These are phyloP conservation scores for Candida parachauliodes DNA, from an alignment of 805 yeast genomes.

Conservation along the genomic window DNA sequence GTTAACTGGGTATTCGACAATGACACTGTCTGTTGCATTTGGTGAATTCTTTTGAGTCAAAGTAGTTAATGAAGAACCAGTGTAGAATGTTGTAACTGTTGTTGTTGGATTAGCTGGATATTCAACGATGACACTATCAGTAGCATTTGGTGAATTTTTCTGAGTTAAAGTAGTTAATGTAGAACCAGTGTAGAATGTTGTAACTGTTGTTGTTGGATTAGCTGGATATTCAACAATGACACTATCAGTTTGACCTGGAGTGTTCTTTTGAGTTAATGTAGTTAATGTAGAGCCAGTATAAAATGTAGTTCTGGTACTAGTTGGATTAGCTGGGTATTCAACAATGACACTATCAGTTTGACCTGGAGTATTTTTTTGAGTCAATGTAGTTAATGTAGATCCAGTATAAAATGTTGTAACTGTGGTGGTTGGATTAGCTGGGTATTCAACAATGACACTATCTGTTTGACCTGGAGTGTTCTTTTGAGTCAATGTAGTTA, in stretches of 20 bases:
- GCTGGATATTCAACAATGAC: slow-evolving; percentile 1
- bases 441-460: slow-evolving; percentile 13
- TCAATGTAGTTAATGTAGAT: slow-evolving; percentile 5
- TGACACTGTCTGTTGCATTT: slow-evolving; percentile 1
- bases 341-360: slow-evolving; percentile 3
- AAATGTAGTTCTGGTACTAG: slow-evolving; percentile 1
- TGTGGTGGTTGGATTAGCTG: slow-evolving; percentile 12
- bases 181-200: slow-evolving; percentile 2
- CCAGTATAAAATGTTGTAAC: slow-evolving; percentile 2
- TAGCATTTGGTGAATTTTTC: background rate
- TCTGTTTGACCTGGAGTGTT: slow-evolving; percentile 11
- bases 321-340: slow-evolving; percentile 5
- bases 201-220: slow-evolving; percentile 4
- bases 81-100: background rate
- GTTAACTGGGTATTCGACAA: slow-evolving; percentile 2
- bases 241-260: background rate
- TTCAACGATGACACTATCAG: background rate
- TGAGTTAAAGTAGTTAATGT: background rate
- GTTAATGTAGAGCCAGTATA: slow-evolving; percentile 8
- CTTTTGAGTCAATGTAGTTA: slow-evolving; percentile 10
- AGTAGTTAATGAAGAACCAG: slow-evolving; percentile 3
- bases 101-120: slow-evolving; percentile 6
- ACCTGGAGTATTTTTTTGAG: background rate
- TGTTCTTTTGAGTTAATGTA: background rate
- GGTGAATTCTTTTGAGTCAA: background rate